Evolutionary conservation across 768 basidiomycete genomes (phyloP).

Genomic region (Leucosporidium creatinivorum): DNA sequence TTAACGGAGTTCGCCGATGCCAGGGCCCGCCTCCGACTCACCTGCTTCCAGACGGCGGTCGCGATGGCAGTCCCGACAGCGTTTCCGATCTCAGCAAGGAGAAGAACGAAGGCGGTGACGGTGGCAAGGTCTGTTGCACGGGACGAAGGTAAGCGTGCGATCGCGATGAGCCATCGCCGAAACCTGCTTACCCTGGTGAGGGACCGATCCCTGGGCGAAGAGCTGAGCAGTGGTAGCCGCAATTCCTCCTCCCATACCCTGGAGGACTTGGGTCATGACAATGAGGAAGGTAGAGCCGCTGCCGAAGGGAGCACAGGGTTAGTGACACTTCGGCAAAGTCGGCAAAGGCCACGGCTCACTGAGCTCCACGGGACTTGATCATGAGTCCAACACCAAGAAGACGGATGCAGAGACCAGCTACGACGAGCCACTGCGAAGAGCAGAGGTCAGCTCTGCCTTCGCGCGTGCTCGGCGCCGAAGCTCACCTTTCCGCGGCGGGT

Average conservation of each 20-base stretch:
- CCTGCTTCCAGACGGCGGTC: slow-evolving; percentile 16
- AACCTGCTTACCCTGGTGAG: slow-evolving; percentile 43
- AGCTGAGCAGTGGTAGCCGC: slow-evolving; percentile 45
- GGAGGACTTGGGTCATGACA: slow-evolving; percentile 61
- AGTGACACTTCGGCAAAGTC: background rate
- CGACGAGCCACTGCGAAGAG: slow-evolving; percentile 45
- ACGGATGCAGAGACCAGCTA: slow-evolving; percentile 56
- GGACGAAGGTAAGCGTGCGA: slow-evolving; percentile 33
- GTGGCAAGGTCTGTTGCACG: slow-evolving; percentile 42
- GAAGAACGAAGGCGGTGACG: slow-evolving; percentile 41
- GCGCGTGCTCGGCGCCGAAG: background rate
- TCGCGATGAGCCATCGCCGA: slow-evolving; percentile 21
- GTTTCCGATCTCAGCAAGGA: slow-evolving; percentile 44
- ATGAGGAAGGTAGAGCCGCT: slow-evolving; percentile 45
- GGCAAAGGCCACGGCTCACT: slow-evolving; percentile 39
- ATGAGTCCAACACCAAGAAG: slow-evolving; percentile 60
- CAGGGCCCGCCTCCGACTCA: background rate
- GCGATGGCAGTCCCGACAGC: slow-evolving; percentile 42
- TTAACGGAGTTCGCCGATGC: background rate
- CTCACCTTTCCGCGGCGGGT: slow-evolving; percentile 54
- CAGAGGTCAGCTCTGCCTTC: background rate
- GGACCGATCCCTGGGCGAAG: slow-evolving; percentile 49
- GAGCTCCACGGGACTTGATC: slow-evolving; percentile 62
- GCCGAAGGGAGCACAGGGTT: background rate
- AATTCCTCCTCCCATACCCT: slow-evolving; percentile 67